A percentile compares a stretch with the other conserved stretches of the same genome.
Evolutionary conservation across 2,329 filamentous ascomycete species (phyloP).

Genomic region (Epichloe amarillans): DNA sequence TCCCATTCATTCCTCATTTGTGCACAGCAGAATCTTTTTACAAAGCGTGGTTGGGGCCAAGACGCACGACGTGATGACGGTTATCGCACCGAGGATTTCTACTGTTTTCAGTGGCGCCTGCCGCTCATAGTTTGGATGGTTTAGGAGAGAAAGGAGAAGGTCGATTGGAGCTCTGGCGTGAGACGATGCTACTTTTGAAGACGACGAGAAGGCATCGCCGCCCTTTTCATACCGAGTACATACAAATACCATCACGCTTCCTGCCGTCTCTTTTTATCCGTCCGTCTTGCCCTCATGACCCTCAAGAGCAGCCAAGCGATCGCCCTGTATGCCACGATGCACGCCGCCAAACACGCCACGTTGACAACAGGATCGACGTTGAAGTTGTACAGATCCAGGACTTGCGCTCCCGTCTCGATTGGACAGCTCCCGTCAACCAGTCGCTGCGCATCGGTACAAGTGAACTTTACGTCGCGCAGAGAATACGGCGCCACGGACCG

Average conservation of each 20-base stretch:
- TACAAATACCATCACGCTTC: too few species aligned
- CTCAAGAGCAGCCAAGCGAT: constrained; percentile 47
- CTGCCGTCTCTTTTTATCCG: constrained; percentile 11
- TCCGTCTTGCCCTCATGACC: constrained; percentile 40
- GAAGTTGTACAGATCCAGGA: constrained; percentile 53
- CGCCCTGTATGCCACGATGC: constrained; percentile 51
- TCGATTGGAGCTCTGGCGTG: too few species aligned
- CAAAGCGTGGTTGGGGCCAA: constrained; percentile 39
- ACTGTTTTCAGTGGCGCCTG: constrained; percentile 9
- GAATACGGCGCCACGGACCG: constrained; percentile 55
- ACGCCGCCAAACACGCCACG: constrained; percentile 47
- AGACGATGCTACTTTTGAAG: neutral
- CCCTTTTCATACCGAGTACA: too few species aligned
- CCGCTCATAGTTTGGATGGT: neutral
- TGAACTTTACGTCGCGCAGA: constrained; percentile 46
- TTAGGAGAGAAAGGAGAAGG: too few species aligned
- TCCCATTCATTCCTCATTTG: too few species aligned
- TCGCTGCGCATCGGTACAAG: constrained; percentile 46
- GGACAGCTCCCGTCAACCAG: constrained; percentile 49
- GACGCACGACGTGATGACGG: constrained; percentile 18
- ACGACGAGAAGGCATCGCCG: neutral
- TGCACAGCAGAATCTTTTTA: constrained; percentile 25
- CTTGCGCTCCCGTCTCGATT: constrained; percentile 52
- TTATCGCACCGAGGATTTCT: constrained; percentile 19
- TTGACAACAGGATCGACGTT: constrained; percentile 48